Conservation (phyloP, 2,329 filamentous ascomycete species). For the Hypoxylon sp. region DNA sequence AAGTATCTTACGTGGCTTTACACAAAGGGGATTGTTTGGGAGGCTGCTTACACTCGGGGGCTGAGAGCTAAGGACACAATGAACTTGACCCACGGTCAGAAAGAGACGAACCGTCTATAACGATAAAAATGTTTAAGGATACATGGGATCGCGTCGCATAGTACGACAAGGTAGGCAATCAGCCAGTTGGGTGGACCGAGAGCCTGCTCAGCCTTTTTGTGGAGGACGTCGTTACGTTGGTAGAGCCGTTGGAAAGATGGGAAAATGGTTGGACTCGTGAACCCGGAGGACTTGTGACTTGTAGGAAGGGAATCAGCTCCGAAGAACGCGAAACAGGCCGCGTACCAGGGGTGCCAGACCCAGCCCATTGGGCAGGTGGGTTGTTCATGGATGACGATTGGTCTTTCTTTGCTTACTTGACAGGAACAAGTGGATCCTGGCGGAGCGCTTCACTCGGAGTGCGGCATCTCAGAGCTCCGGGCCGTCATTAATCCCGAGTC, state of each 20-base stretch:
- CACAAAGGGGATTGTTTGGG: constrained; percentile 1
- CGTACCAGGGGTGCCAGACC: constrained; percentile 17
- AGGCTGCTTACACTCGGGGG: constrained; percentile 30
- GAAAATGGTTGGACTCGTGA: background rate
- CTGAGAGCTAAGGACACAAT: constrained; percentile 16
- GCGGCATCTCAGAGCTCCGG: constrained; percentile 25
- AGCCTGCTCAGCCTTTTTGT: constrained; percentile 42
- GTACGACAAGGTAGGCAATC: constrained; percentile 3
- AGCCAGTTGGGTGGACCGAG: constrained; percentile 30
- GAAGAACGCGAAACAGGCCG: constrained; percentile 39
- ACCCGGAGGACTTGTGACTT: background rate
- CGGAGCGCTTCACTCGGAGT: constrained; percentile 26
- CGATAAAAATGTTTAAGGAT: constrained; percentile 16
- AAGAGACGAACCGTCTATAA: constrained; percentile 28
- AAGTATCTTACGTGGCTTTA: background rate
- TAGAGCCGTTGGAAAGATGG: constrained; percentile 12
- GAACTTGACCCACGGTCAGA: constrained; percentile 9
- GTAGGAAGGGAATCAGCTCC: constrained; percentile 7
- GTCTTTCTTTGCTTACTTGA: constrained; percentile 22
- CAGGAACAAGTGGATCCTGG: constrained; percentile 22
- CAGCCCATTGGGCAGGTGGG: constrained; percentile 39
- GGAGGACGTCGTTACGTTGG: constrained; percentile 13
- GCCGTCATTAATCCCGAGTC: constrained; percentile 11
- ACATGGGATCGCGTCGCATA: constrained; percentile 29
- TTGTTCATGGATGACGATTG: constrained; percentile 33